Evolutionary conservation across 306 rosid genomes (phyloP).

Genomic region (Ormosia emarginata): DNA sequence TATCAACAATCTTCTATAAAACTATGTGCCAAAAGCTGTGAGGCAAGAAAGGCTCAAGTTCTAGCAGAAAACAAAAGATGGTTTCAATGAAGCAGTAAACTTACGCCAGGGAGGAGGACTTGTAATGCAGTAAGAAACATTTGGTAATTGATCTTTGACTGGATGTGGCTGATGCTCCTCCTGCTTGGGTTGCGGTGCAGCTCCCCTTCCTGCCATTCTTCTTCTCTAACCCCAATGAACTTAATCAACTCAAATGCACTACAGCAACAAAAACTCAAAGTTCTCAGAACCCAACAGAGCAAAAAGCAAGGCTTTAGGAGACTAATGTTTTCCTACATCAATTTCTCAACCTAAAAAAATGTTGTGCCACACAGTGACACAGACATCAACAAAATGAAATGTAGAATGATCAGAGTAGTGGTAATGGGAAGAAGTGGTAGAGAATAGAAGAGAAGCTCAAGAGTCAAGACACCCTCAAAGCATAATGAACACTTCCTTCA

Average conservation of each 20-base stretch:
- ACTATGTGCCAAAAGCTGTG: not conserved
- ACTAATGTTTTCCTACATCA: not conserved
- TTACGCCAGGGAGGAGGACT: constrained; percentile 99
- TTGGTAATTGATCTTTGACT: constrained; percentile 76
- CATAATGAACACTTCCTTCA: not conserved
- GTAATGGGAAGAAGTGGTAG: not conserved
- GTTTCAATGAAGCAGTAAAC: constrained; percentile 22
- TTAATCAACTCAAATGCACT: not conserved
- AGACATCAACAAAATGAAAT: no score
- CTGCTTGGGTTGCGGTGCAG: constrained; percentile 79
- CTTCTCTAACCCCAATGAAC: constrained; percentile 6
- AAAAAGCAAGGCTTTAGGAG: not conserved
- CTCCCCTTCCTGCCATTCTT: constrained; percentile 47
- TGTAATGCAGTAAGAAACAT: constrained; percentile 74
- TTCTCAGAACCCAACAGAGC: not conserved
- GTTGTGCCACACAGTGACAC: constrained; percentile 11
- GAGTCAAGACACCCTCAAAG: not conserved
- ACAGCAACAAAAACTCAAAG: constrained; percentile 1
- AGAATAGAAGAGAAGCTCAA: not conserved
- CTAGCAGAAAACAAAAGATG: not conserved
- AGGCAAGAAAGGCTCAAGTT: not conserved
- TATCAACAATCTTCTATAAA: not conserved
- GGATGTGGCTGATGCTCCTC: constrained; percentile 92
- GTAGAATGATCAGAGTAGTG: not conserved
- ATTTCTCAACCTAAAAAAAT: constrained; percentile 27